Evolutionary conservation across 306 rosid genomes (phyloP).

Genomic region (Myrica gale): DNA sequence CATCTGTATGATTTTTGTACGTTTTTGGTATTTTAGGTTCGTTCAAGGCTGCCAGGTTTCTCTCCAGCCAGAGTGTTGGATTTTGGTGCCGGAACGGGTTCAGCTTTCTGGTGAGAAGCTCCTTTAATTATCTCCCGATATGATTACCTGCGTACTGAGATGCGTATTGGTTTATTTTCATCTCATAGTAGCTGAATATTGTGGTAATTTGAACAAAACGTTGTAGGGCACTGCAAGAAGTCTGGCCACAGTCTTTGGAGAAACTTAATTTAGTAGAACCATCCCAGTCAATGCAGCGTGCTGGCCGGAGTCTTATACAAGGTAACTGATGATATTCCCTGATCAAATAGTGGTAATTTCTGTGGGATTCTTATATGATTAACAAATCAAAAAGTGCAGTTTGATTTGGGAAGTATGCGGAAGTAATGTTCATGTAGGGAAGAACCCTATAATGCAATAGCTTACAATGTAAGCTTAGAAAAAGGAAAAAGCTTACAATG

Average conservation of each 20-base stretch:
- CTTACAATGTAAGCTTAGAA: not conserved
- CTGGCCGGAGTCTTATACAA: conserved; percentile 77
- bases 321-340: conserved; percentile 36
- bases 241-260: conserved; percentile 81
- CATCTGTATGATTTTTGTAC: not conserved
- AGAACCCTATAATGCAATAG: not conserved
- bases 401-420: not conserved
- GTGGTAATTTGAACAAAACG: conserved; percentile 31
- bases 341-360: conserved; percentile 4
- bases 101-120: conserved; percentile 80
- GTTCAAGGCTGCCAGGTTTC: conserved; percentile 78
- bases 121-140: conserved; percentile 18
- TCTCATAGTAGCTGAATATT: conserved; percentile 3
- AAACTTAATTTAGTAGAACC: conserved; percentile 82
- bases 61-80: conserved; percentile 74
- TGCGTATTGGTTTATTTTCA: conserved; percentile 13
- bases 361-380: not conserved
- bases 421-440: not conserved
- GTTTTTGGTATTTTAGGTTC: conserved; percentile 46
- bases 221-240: conserved; percentile 79
- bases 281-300: conserved; percentile 93
- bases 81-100: conserved; percentile 95
- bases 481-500: too few relatives aligned
- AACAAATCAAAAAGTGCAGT: not conserved
- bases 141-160: conserved; percentile 15